Percentiles rank a stretch among this genome's conserved stretches.
Evolutionary conservation across 441 rosid genomes (phyloP).

Genomic region (Pelargonium australe): DNA sequence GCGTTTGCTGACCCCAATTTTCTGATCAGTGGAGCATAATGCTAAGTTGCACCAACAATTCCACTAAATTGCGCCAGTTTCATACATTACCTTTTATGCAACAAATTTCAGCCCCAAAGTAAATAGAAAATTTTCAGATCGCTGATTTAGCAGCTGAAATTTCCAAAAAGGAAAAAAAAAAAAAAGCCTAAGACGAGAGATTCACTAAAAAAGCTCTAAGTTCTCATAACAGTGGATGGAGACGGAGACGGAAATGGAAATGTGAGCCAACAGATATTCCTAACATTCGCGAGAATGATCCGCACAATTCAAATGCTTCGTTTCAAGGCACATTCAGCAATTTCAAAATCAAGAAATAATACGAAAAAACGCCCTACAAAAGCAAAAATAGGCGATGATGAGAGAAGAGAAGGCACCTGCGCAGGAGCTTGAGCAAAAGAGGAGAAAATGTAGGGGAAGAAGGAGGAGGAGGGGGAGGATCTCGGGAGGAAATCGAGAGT

Average conservation of each 20-base stretch:
- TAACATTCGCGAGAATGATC: not conserved
- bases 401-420: slow-evolving; percentile 26
- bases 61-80: no score
- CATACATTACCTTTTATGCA: no score
- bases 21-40: no score
- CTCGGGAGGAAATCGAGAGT: slow-evolving; percentile 26
- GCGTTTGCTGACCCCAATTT: no score
- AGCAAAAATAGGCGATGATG: not conserved
- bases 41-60: no score
- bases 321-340: not conserved
- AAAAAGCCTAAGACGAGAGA: no score
- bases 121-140: no score
- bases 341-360: not conserved
- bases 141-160: no score
- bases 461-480: slow-evolving; percentile 21
- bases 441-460: slow-evolving; percentile 31
- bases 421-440: slow-evolving; percentile 17
- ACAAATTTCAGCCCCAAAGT: no score
- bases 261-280: not conserved
- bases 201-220: no score
- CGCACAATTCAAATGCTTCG: not conserved
- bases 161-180: no score
- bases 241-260: not conserved
- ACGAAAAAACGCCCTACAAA: not conserved
- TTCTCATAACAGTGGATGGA: no score